Conservation (phyloP, 2,329 filamentous ascomycete genomes). For the Aspergillus sp. region DNA sequence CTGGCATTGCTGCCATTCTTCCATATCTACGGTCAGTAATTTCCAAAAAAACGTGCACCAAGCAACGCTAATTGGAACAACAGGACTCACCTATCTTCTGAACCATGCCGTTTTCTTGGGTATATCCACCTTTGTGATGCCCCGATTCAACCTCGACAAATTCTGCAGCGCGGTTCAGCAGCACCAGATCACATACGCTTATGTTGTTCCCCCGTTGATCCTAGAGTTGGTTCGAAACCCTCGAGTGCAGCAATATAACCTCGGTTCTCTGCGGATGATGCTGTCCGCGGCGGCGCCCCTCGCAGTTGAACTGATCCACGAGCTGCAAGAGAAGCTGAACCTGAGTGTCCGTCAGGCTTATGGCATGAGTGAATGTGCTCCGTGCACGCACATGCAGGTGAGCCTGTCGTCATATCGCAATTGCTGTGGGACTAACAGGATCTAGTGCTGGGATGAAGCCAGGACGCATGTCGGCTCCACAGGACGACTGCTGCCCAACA, state of each 20-base stretch:
- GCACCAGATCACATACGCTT: constrained; percentile 8
- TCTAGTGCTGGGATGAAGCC: constrained; percentile 7
- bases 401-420: not conserved
- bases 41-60: not conserved
- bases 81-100: constrained; percentile 9
- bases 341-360: constrained; percentile 8
- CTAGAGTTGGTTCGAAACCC: constrained; percentile 7
- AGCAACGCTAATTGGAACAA: not conserved
- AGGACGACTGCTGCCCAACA: constrained; percentile 11
- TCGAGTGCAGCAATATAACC: constrained; percentile 1
- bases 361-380: constrained; percentile 9
- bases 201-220: constrained; percentile 8
- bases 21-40: constrained; percentile 9
- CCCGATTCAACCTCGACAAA: constrained; percentile 6
- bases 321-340: constrained; percentile 4
- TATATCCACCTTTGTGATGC: constrained; percentile 5
- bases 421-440: not conserved
- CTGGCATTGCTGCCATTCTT: constrained; percentile 10
- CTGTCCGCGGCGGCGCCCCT: constrained; percentile 8
- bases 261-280: constrained; percentile 7
- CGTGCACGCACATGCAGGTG: constrained; percentile 9
- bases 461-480: constrained; percentile 5
- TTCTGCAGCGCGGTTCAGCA: constrained; percentile 8
- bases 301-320: constrained; percentile 6
- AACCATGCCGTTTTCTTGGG: constrained; percentile 8